Base-by-base conservation (phyloP, 2,329 filamentous ascomycete genomes). In the Grosmannia serpens region DNA sequence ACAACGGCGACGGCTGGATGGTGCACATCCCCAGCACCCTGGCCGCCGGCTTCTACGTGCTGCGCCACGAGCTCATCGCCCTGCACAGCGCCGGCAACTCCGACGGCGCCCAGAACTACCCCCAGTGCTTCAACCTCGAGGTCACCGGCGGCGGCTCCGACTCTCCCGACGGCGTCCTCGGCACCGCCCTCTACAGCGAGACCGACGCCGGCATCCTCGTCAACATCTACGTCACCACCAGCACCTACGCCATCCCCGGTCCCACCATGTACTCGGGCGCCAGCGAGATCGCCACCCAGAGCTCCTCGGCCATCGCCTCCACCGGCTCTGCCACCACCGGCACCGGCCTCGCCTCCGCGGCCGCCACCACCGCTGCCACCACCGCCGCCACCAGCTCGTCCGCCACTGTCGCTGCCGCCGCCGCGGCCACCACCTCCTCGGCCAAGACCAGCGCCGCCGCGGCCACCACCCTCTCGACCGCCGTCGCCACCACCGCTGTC, bases 71-170 rank as follows among this genome's bases (percentile, higher is more conserved):
- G 67, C 78, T 77, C 61, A 78, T 80, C 58, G 74, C 74, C 31
- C 72, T 80, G 44, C 77, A 80, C 67, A 71, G 70, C 54, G 75
- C 76, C 10, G 68, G 63, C 11, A 67, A 70, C 22, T 60, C 62
- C 27, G 67, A 74, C 61, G 76, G 75, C 11, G 75, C 76, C 33
- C 77, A 80, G 69, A 75, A 76, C 65, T 80, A 79, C 66, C 77
- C 77, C 33, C 76, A 78, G 63, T 80, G 82, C 67, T 71, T 83
- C 69, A 84, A 85, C 72, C 67, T 85, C 59, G 72, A 79, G 63
- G 72, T 85, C 62, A 76, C 73, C 31, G 78, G 80, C 63, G 64
- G 57, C 56, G 57, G 33, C 59, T 60, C 52, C 2, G 59, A 51
- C 49, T 24, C 13, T 3, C 59, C 59, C 10, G 11, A 27, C 20